Percentiles rank a stretch among this genome's conserved stretches.
These are phyloP conservation scores for Rosa hybrid DNA, from an alignment of 331 rosid genomes.

Conservation along the genomic window DNA sequence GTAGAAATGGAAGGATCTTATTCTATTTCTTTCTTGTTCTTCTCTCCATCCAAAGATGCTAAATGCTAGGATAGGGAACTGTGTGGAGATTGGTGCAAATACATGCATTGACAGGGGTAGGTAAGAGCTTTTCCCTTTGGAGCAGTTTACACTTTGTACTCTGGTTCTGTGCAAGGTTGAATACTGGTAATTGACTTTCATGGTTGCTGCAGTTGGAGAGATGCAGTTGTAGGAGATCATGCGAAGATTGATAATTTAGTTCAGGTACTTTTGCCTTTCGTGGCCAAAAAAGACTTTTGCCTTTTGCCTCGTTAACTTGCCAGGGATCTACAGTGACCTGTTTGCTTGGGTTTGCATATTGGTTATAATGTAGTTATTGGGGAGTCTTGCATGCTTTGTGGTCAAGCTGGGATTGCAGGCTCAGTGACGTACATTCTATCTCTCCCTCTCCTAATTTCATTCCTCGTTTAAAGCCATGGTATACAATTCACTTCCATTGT, in stretches of 20 bases:
- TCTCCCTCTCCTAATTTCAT: neutral
- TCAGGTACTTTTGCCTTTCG: constrained; percentile 62
- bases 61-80: constrained; percentile 68
- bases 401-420: constrained; percentile 95
- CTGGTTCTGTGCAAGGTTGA: constrained; percentile 21
- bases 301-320: constrained; percentile 2
- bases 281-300: neutral
- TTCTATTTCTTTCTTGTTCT: constrained; percentile 26
- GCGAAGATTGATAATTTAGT: constrained; percentile 91
- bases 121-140: constrained; percentile 38
- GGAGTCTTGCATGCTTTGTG: constrained; percentile 79
- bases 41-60: constrained; percentile 44
- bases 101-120: constrained; percentile 96
- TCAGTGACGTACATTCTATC: constrained; percentile 65
- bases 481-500: constrained; percentile 3
- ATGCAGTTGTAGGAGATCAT: constrained; percentile 72
- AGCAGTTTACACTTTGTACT: neutral
- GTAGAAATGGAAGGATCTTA: constrained; percentile 17
- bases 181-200: constrained; percentile 20
- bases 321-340: constrained; percentile 8
- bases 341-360: constrained; percentile 59
- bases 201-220: constrained; percentile 85
- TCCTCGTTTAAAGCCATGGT: neutral
- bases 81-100: constrained; percentile 89
- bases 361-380: constrained; percentile 90